Evolutionary conservation across 371 early-diverging fungal species (phyloP), one percentile per base, ranked within the genome.

Genomic region (Apophysomyces sp.): DNA sequence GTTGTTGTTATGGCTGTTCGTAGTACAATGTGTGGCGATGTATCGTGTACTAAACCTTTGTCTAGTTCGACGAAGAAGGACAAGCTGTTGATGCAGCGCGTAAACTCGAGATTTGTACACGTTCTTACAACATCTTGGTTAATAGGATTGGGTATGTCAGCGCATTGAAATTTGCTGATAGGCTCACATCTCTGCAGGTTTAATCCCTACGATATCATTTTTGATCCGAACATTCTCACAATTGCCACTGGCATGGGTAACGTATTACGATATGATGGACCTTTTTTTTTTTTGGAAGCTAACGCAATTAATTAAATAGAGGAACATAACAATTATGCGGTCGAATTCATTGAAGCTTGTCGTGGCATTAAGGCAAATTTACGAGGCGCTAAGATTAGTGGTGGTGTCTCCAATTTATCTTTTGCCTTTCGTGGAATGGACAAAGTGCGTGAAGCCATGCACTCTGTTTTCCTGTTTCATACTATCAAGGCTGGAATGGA

Each of bases 371-470:
- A 95, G 78, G 62, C 71, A 31, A 85, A 81, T 15, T 77, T 94
- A 15, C 94, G 93, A 1, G 93, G 93, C 24, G 94, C 94, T 62
- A 95, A 94, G 79, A 83, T 94, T 65, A 90, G 90, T 63, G 97
- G 96, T 68, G 97, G 96, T 76, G 95, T 95, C 15, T 94, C 94
- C 71, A 96, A 95, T 74, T 72, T 95, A 69, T 95, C 97, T 13
- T 96, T 96, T 81, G 92, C 96, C 21, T 96, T 95, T 87, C 91
- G 96, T 72, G 95, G 95, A 64, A 94, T 93, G 85, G 94, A 94
- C 65, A 81, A 81, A 40, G 80, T 96, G 31, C 90, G 97, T 72
- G 89, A 93, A 77, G 95, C 95, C 8, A 95, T 96, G 96, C 96
- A 96, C 80, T 87, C 89, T 58, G 97, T 96, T 13, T 96, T 96